These are phyloP conservation scores for Nothopassalora personata DNA, from an alignment of 2,329 filamentous ascomycete genomes.

Conservation along the genomic window DNA sequence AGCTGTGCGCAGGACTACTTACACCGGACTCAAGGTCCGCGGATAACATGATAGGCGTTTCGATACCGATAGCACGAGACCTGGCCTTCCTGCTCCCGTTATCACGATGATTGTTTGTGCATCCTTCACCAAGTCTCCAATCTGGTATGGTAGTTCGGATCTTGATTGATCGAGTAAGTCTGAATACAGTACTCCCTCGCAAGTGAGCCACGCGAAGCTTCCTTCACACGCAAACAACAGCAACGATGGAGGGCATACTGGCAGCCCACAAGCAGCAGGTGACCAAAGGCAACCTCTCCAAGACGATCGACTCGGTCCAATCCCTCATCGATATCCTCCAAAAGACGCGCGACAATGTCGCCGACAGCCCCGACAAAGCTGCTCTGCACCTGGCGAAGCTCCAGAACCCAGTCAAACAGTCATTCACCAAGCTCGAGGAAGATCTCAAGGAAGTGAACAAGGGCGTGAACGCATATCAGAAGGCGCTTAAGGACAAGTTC, in stretches of 20 bases:
- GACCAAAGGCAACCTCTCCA: slow-evolving; percentile 62
- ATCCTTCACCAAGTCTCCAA: background rate
- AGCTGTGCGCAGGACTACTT: no score
- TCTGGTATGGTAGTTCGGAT: background rate
- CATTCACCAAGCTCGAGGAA: slow-evolving; percentile 73
- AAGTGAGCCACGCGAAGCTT: background rate
- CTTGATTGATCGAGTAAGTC: background rate
- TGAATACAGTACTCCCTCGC: background rate
- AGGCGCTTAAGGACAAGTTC: slow-evolving; percentile 74
- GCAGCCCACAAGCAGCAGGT: slow-evolving; percentile 70
- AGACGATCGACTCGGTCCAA: slow-evolving; percentile 74
- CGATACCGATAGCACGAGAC: background rate
- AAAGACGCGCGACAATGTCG: slow-evolving; percentile 67
- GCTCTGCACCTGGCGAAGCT: slow-evolving; percentile 74
- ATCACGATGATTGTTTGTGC: background rate
- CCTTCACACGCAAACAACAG: background rate
- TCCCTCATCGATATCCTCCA: slow-evolving; percentile 72
- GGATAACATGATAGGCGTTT: background rate
- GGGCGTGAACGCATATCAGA: slow-evolving; percentile 76
- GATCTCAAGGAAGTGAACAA: slow-evolving; percentile 79
- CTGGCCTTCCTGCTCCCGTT: background rate
- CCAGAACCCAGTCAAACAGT: slow-evolving; percentile 76
- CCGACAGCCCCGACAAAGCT: slow-evolving; percentile 63
- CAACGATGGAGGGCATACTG: slow-evolving; percentile 58
- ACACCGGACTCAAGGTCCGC: background rate